A percentile compares a stretch with the other conserved stretches of the same genome.
Conservation (phyloP, 176 grass and related monocot genomes). For the Oryza longistaminata region DNA sequence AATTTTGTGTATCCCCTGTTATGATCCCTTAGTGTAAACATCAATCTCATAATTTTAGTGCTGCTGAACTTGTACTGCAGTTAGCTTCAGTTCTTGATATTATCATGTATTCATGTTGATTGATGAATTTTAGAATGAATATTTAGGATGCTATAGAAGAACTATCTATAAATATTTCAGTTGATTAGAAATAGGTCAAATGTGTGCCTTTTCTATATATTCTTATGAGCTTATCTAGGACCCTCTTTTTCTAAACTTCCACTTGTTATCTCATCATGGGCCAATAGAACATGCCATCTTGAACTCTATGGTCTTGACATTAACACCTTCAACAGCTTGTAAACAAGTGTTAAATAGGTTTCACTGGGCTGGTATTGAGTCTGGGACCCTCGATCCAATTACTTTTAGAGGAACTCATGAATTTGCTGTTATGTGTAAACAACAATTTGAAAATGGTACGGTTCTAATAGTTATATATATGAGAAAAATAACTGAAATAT, state of each 20-base stretch:
- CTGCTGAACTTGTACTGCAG: conserved; percentile 5
- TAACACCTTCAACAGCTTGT: neutral
- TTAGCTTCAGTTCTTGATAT: conserved; percentile 6
- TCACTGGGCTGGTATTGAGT: neutral
- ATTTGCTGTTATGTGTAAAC: neutral
- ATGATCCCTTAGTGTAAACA: neutral
- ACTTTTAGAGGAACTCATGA: neutral
- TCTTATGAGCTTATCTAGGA: neutral
- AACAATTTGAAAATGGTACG: neutral
- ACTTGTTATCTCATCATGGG: neutral
- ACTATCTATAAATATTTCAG: neutral
- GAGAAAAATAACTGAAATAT: neutral
- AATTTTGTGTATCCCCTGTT: neutral
- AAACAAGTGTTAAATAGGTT: neutral
- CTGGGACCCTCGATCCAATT: neutral
- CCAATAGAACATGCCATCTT: conserved; percentile 4
- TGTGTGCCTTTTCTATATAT: neutral
- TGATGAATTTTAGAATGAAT: conserved; percentile 1
- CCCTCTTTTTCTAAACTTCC: neutral
- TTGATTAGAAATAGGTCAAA: neutral
- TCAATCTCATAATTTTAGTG: neutral
- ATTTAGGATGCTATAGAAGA: neutral
- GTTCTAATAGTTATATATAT: neutral
- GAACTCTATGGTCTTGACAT: neutral
- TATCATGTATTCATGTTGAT: neutral